phyloP scores from a whole-genome alignment of 495 filamentous ascomycete genomes.

The Penicillium canescens region DNA sequence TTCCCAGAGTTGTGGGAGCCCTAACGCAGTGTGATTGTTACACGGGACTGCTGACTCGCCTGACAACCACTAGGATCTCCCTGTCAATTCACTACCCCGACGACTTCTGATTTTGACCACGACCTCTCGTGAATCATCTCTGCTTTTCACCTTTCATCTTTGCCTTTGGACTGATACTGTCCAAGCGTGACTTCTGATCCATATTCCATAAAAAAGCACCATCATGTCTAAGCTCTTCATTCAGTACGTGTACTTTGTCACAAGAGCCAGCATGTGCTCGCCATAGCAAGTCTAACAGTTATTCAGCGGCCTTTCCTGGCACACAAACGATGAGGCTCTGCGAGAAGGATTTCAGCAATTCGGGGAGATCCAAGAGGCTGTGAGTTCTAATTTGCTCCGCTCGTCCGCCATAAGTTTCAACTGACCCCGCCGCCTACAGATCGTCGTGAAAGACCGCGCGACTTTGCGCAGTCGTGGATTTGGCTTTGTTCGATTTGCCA shows the following conservation, averaged over 20 bases:
- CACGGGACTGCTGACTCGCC: constrained; percentile 32
- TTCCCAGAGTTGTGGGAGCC: constrained; percentile 23
- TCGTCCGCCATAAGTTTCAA: neutral
- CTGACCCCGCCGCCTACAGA: constrained; percentile 50
- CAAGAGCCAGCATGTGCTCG: neutral
- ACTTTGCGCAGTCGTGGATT: constrained; percentile 95
- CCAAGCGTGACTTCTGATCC: neutral
- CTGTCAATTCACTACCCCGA: constrained; percentile 14
- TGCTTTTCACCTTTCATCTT: constrained; percentile 1
- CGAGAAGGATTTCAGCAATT: constrained; percentile 87
- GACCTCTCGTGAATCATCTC: constrained; percentile 3
- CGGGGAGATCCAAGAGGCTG: constrained; percentile 87
- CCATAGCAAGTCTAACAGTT: constrained; percentile 1
- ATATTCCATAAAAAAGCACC: neutral
- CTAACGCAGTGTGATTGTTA: constrained; percentile 35
- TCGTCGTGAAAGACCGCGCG: constrained; percentile 97
- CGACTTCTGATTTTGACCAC: constrained; percentile 3
- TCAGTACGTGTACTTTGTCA: constrained; percentile 20
- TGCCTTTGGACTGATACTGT: neutral
- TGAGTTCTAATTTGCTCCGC: constrained; percentile 49
- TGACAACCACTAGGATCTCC: constrained; percentile 28
- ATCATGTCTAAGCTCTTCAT: constrained; percentile 33
- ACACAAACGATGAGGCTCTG: constrained; percentile 84
- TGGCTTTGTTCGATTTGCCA: constrained; percentile 88
- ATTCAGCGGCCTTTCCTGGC: constrained; percentile 90